phyloP scores from a whole-genome alignment of 306 rosid species.

The Pterocarpus santalinus region DNA sequence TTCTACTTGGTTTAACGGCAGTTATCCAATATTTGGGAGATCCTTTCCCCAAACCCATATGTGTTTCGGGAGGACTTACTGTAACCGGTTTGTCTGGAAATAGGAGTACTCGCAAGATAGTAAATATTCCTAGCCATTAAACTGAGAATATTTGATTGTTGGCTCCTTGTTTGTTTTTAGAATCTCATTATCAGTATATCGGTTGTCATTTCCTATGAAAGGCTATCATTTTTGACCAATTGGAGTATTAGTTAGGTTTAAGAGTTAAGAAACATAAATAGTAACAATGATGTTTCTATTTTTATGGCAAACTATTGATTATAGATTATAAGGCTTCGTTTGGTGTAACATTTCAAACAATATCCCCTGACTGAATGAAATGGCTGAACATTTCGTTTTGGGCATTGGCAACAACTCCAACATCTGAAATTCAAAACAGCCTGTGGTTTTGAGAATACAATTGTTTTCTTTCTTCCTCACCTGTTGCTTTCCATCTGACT shows the following conservation, averaged over 20 bases:
- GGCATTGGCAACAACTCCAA: conserved; percentile 21
- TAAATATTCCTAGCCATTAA: conserved; percentile 1
- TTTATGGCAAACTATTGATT: conserved; percentile 23
- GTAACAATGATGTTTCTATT: conserved; percentile 18
- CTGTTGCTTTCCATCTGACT: not conserved
- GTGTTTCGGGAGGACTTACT: too few species aligned
- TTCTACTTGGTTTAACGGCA: too few species aligned
- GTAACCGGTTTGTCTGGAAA: too few species aligned
- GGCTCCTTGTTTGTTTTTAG: conserved; percentile 9
- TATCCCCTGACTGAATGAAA: not conserved
- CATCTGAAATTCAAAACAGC: conserved; percentile 15
- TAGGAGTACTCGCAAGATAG: not conserved
- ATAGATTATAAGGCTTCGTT: not conserved
- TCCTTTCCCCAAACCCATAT: too few species aligned
- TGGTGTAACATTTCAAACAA: conserved; percentile 26
- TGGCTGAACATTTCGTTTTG: conserved; percentile 25
- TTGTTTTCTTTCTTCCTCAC: conserved; percentile 19
- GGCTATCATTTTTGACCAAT: conserved; percentile 25
- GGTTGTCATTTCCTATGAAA: not conserved
- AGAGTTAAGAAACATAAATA: conserved; percentile 17
- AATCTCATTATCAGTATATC: conserved; percentile 1
- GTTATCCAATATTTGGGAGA: too few species aligned
- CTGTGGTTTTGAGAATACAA: conserved; percentile 16
- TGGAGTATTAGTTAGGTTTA: not conserved
- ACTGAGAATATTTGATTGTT: conserved; percentile 8